phyloP scores from a whole-genome alignment of 1,284 basidiomycete species.

The Naganishia albida region DNA sequence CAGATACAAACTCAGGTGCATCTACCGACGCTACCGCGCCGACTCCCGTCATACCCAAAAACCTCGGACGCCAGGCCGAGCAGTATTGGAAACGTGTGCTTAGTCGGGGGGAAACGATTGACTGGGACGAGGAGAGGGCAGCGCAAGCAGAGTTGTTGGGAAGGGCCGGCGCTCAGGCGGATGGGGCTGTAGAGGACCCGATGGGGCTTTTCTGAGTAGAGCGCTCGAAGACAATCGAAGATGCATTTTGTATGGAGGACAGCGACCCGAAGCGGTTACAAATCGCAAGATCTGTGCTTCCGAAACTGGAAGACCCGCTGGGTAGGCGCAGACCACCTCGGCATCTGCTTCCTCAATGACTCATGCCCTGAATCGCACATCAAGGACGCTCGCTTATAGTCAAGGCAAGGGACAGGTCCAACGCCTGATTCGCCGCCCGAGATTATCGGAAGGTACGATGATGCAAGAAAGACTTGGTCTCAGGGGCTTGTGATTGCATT shows the following conservation, averaged over 20 bases:
- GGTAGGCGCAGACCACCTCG: not conserved
- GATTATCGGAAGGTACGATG: no score
- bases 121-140: conserved; percentile 33
- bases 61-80: conserved; percentile 4
- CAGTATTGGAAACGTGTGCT: conserved; percentile 28
- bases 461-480: no score
- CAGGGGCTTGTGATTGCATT: no score
- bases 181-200: not conserved
- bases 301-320: not conserved
- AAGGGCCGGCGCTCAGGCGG: conserved; percentile 6
- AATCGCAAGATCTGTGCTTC: not conserved
- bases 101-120: conserved; percentile 22
- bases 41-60: conserved; percentile 17
- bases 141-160: conserved; percentile 31
- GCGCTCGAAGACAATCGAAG: not conserved
- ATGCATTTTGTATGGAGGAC: no score
- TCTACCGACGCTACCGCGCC: not conserved
- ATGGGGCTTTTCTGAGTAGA: conserved; percentile 18
- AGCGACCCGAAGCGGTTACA: not conserved
- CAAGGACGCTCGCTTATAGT: no score
- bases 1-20: not conserved
- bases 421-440: no score
- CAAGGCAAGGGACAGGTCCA: no score
- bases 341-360: no score
- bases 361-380: no score